phyloP scores from a whole-genome alignment of 2,329 filamentous ascomycete species.

The Aphanoascus verrucosus region DNA sequence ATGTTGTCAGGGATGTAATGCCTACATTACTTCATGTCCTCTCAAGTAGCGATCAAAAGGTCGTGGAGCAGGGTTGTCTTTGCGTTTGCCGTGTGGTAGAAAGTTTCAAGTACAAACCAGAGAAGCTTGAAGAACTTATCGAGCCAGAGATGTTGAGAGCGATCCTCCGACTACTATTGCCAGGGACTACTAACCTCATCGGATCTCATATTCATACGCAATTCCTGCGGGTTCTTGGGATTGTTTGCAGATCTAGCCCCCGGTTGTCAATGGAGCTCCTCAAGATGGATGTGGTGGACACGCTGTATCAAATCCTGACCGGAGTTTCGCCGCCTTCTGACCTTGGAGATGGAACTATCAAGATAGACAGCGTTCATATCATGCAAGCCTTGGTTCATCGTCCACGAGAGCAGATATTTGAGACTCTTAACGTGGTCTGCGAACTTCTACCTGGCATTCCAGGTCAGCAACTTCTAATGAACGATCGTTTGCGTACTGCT shows the following conservation, averaged over 20 bases:
- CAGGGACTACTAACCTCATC: slow-evolving; percentile 91
- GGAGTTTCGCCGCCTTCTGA: slow-evolving; percentile 83
- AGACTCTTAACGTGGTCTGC: slow-evolving; percentile 94
- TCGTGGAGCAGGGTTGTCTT: slow-evolving; percentile 90
- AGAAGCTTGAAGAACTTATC: slow-evolving; percentile 84
- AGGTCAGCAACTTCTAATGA: slow-evolving; percentile 42
- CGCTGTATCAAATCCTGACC: slow-evolving; percentile 90
- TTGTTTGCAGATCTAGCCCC: slow-evolving; percentile 81
- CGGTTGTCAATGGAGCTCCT: slow-evolving; percentile 78
- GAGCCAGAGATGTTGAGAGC: slow-evolving; percentile 77
- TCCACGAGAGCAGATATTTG: slow-evolving; percentile 88
- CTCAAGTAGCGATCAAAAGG: slow-evolving; percentile 84
- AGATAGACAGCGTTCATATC: slow-evolving; percentile 91
- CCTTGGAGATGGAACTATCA: slow-evolving; percentile 51
- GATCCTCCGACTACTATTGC: slow-evolving; percentile 75
- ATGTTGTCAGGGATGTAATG: slow-evolving; percentile 90
- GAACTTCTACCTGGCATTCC: slow-evolving; percentile 72
- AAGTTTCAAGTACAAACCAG: slow-evolving; percentile 82
- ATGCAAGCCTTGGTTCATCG: slow-evolving; percentile 98
- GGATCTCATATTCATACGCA: slow-evolving; percentile 91
- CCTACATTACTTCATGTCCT: slow-evolving; percentile 84
- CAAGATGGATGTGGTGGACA: slow-evolving; percentile 95
- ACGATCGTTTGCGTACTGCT: slow-evolving; percentile 37
- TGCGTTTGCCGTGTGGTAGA: slow-evolving; percentile 94
- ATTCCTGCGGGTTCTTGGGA: slow-evolving; percentile 82